These are phyloP conservation scores for Hibiscus syriacus DNA, from an alignment of 345 rosid species.

Conservation along the genomic window DNA sequence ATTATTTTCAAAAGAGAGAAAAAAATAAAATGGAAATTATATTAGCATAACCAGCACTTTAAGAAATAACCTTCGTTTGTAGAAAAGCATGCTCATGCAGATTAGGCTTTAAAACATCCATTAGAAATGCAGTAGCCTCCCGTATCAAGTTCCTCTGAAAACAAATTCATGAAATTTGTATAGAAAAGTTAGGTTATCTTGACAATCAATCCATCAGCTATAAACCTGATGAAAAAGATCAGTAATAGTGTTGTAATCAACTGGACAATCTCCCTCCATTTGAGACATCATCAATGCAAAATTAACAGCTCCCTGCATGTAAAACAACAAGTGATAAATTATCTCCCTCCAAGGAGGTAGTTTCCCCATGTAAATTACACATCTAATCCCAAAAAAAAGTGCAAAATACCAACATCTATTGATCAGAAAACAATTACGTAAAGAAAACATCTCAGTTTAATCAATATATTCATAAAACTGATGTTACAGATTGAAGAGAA, in stretches of 20 bases:
- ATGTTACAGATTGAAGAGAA: too few species aligned
- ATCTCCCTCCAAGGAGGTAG: not conserved
- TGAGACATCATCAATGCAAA: constrained; percentile 99
- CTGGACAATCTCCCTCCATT: constrained; percentile 98
- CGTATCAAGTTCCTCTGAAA: constrained; percentile 89
- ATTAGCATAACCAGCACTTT: not conserved
- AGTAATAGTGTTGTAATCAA: constrained; percentile 91
- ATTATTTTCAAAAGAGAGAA: not conserved
- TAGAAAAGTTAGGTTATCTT: not conserved
- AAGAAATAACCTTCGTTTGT: constrained; percentile 65
- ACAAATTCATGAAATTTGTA: not conserved
- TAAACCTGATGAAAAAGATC: constrained; percentile 97
- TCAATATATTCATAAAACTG: not conserved
- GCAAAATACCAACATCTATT: not conserved
- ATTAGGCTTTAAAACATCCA: constrained; percentile 94
- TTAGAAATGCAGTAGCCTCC: constrained; percentile 93
- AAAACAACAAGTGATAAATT: constrained; percentile 2
- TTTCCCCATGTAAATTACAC: not conserved
- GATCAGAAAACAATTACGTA: not conserved
- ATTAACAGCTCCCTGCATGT: constrained; percentile 85
- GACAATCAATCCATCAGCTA: not conserved
- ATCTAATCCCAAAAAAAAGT: not conserved
- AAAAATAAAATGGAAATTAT: not conserved
- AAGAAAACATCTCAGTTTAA: not conserved
- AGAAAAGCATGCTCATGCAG: constrained; percentile 84